Base-by-base conservation (phyloP, 2,329 filamentous ascomycete species). In the Cercospora brassicicola region DNA sequence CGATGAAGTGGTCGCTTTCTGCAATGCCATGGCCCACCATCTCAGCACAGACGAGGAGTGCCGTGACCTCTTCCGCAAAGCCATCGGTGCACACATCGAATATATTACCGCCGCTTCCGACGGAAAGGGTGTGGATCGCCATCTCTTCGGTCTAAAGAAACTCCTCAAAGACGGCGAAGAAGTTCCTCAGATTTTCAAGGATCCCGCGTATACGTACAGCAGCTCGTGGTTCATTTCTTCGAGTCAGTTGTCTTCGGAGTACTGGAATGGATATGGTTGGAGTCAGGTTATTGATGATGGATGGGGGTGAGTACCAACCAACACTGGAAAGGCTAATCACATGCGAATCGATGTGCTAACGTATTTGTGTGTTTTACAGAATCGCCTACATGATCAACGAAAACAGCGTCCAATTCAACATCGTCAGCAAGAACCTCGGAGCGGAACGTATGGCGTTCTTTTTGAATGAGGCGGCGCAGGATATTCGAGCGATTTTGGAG, bases 311-410 rank as follows among this genome's bases (percentile, higher is more conserved):
- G 18, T 20, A 20, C 18, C 18, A 20, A 20, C 26, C 26, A 28
- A 6, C 26, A 28, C 26, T 6, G 26, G 6, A 28, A 28, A 28
- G 3, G 26, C 3, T 4, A 28, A 28, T 4, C 3, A 28, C 26
- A 28, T 28, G 26, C 3, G 26, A 28, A 28, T 28, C 6, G 26
- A 28, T 28, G 26, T 4, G 26, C 26, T 28, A 28, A 28, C 26
- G 6, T 28, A 6, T 28, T 3, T 28, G 3, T 28, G 3, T 6
- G 3, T 28, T 28, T 3, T 28, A 6, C 72, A 80, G 78, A 51
- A 96, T 99, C 78, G 95, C 95, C 45, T 99, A 99, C 80, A 99
- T 99, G 95, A 98, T 99, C 80, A 99, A 99, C 79, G 94, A 98
- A 86, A 96, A 97, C 81, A 96, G 93, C 81, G 87, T 99, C 72